A percentile compares a stretch with the other conserved stretches of the same genome.
phyloP scores from a whole-genome alignment of 2,329 filamentous ascomycete genomes.

The Chaetomiaceae sp. region DNA sequence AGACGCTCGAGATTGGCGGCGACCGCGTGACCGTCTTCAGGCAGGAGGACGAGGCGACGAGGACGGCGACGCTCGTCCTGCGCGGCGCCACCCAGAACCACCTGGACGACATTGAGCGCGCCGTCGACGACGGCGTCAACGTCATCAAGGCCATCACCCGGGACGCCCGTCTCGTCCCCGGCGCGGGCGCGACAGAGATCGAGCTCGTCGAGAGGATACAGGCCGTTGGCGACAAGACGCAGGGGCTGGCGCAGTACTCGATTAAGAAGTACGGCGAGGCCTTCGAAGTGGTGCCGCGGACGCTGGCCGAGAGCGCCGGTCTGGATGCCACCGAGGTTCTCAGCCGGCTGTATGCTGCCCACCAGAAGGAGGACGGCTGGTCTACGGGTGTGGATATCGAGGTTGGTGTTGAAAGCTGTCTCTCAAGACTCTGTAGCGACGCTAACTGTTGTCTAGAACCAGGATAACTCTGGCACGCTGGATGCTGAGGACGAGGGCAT shows the following conservation, averaged over 20 bases:
- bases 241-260: constrained; percentile 88
- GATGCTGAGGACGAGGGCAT: constrained; percentile 87
- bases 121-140: constrained; percentile 96
- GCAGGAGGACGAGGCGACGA: constrained; percentile 87
- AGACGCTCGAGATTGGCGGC: constrained; percentile 95
- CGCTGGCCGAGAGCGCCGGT: constrained; percentile 88
- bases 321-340: constrained; percentile 96
- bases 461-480: constrained; percentile 72
- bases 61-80: constrained; percentile 90
- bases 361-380: constrained; percentile 84
- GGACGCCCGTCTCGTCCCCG: constrained; percentile 84
- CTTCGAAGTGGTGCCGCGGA: constrained; percentile 93
- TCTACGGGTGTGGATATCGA: constrained; percentile 93
- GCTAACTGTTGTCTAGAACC: constrained; percentile 48
- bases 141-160: constrained; percentile 97
- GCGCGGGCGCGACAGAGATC: constrained; percentile 90
- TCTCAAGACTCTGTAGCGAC: too few relatives aligned
- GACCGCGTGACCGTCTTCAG: constrained; percentile 98
- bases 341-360: constrained; percentile 85
- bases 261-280: constrained; percentile 97
- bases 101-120: constrained; percentile 92
- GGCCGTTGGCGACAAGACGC: constrained; percentile 84
- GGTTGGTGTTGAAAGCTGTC: constrained; percentile 36
- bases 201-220: constrained; percentile 91
- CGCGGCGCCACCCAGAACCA: constrained; percentile 97